Base-by-base conservation (phyloP, 1,284 basidiomycete species). In the Neotropicomus parvogracilis region DNA sequence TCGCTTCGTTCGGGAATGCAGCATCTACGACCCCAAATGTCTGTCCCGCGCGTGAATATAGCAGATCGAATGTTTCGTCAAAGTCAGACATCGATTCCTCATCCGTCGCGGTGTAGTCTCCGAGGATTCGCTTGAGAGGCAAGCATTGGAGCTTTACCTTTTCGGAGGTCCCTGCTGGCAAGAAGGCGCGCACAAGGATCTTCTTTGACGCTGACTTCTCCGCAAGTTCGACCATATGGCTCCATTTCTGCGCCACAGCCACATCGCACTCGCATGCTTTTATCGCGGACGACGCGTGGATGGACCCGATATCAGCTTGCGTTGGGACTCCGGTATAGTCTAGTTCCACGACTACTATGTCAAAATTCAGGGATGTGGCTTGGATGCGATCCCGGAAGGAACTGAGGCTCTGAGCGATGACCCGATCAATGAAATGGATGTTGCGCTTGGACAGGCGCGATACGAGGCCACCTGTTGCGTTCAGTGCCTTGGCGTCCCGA, bases 151-250 rank as follows among this genome's bases (percentile, higher is more conserved):
- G 42, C 26, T 64, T 64, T 19, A 66, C 56, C 29, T 52, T 67
- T 10, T 56, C 48, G 5, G 57, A 58, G 12, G 50, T 51, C 29
- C 61, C 65, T 7, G 51, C 58, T 8, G 63, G 61, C 12, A 63
- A 52, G 33, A 67, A 54, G n/a, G 65, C 59, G 40, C 63, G 63
- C 14, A 67, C 46, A 27, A 66, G 59, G n/a, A 67, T 21, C 13
- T 48, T 53, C 19, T 49, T 58, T 13, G 51, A 47, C 12, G 50
- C 26, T 39, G 62, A 53, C 32, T 52, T 63, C 28, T 55, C 57
- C 26, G 60, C 63, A 9, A 66, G 49, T n/a, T 67, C 59, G 34
- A 67, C 20, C 62, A 66, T 54, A 17, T 57, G 40, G 6, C 48
- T 21, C 62, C 60, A 63, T 29, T 63, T 66, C 46, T 57, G 52